Percentiles rank a stretch among this genome's conserved stretches.
These are phyloP conservation scores for Alternaria postmessia DNA, from an alignment of 2,329 filamentous ascomycete genomes.

Conservation along the genomic window DNA sequence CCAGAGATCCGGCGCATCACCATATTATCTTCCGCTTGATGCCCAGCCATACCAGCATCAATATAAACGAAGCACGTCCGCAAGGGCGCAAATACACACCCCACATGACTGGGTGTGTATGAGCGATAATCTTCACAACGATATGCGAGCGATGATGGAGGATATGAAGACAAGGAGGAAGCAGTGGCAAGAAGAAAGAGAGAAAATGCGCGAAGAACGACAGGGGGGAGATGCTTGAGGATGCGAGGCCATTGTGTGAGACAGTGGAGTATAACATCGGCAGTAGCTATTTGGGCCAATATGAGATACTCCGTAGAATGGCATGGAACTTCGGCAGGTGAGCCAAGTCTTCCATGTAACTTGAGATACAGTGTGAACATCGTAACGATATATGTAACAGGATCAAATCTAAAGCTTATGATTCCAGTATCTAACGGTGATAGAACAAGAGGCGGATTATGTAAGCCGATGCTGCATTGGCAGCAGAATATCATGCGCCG, in stretches of 20 bases:
- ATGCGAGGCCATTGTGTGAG: neutral
- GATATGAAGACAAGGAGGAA: slow-evolving; percentile 14
- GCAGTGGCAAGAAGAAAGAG: slow-evolving; percentile 13
- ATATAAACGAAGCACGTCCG: neutral
- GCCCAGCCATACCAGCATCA: neutral
- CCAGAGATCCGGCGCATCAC: neutral
- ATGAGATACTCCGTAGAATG: neutral
- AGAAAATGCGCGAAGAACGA: neutral
- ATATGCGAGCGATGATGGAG: slow-evolving; percentile 10
- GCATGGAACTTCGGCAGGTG: neutral
- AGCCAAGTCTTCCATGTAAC: neutral
- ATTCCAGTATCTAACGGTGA: neutral
- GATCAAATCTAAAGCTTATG: neutral
- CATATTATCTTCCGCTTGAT: slow-evolving; percentile 1
- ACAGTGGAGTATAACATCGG: neutral
- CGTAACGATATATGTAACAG: neutral
- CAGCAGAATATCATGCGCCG: neutral
- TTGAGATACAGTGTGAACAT: neutral
- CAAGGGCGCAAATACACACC: neutral
- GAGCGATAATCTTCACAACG: slow-evolving; percentile 5
- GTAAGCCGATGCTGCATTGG: neutral
- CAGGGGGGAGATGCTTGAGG: neutral
- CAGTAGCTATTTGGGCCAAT: neutral
- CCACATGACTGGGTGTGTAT: slow-evolving; percentile 11
- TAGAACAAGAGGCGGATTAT: neutral